Conservation (phyloP, 805 yeast genomes). For the Torulaspora franciscae region DNA sequence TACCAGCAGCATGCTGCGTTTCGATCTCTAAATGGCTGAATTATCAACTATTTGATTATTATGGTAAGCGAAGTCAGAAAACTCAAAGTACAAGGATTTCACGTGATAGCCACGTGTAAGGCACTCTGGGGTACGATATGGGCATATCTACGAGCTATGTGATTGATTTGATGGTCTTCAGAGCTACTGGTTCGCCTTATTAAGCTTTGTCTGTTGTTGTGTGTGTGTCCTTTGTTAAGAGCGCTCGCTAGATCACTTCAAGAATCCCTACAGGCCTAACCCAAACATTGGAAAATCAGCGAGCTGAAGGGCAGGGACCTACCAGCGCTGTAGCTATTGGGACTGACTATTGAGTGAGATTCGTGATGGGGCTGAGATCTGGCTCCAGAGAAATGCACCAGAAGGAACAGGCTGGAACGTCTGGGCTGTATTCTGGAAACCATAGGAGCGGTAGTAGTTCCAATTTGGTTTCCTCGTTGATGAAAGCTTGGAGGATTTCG, state of each 20-base stretch:
- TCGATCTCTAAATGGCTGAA: neutral
- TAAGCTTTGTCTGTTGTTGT: neutral
- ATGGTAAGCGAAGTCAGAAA: neutral
- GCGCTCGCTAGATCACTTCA: conserved; percentile 2
- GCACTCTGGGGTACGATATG: too few relatives aligned
- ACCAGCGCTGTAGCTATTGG: too few relatives aligned
- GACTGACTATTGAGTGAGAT: neutral
- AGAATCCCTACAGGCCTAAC: neutral
- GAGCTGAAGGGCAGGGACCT: neutral
- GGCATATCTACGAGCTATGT: too few relatives aligned
- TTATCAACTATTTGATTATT: neutral
- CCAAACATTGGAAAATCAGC: neutral
- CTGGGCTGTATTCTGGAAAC: conserved; percentile 7
- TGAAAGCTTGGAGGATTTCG: conserved; percentile 33
- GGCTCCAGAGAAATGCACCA: conserved; percentile 28
- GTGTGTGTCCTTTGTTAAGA: neutral
- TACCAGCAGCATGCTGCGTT: too few relatives aligned
- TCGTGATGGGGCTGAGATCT: conserved; percentile 28
- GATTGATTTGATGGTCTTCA: neutral
- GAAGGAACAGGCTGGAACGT: conserved; percentile 14
- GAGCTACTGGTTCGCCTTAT: neutral
- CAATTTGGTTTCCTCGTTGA: conserved; percentile 24
- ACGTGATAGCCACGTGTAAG: neutral
- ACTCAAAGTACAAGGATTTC: neutral
- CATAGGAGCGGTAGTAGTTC: conserved; percentile 12